Base-by-base conservation (phyloP, 129 eudicot species). In the Erigeron canadensis region DNA sequence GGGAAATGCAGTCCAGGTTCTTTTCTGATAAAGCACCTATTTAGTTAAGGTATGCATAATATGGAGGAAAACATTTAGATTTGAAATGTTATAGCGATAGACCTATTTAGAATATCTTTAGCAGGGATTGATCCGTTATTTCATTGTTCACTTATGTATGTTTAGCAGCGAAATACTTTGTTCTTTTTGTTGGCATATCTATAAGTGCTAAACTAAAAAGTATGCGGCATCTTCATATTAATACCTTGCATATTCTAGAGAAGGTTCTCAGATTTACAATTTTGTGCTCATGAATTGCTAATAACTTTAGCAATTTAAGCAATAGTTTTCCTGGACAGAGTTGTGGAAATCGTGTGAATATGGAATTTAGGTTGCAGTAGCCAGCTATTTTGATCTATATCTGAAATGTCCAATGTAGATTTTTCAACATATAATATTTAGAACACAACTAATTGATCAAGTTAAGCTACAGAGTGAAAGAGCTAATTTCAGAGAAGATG, bases 1-100 rank as follows among this genome's bases (percentile, higher is more conserved):
- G 72, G 79, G 43, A 23, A 74, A 17, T 59, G 54, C 67, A 62
- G 51, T 51, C 56, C 68, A 51, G 63, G 75, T 75, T 64, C 63
- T 74, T 42, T 55, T 66, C 54, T 58, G 23, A 69, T 42, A 28
- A 41, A 57, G 42, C 69, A 75, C 67, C 79, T 67, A 6, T 67
- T 62, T 68, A 21, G 69, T 41, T 41, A 65, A 77, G 64, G 69
- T 63, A 81, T 73, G 79, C 82, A 40, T 72, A 38, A 62, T 67
- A 45, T 63, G 65, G 69, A 58, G 23, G 76, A 61, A 62, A 50
- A 17, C n/a, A 34, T 65, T 63, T 46, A 65, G 39, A 65, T 56
- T 38, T 64, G 28, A 28, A 15, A 28, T 55, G 67, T 28, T 63
- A 67, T 48, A 54, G 76, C 21, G 67, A 53, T 64, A 42, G 59